Evolutionary conservation across 352 stramenopile species (phyloP).

Genomic region (Peronospora belbahrii): DNA sequence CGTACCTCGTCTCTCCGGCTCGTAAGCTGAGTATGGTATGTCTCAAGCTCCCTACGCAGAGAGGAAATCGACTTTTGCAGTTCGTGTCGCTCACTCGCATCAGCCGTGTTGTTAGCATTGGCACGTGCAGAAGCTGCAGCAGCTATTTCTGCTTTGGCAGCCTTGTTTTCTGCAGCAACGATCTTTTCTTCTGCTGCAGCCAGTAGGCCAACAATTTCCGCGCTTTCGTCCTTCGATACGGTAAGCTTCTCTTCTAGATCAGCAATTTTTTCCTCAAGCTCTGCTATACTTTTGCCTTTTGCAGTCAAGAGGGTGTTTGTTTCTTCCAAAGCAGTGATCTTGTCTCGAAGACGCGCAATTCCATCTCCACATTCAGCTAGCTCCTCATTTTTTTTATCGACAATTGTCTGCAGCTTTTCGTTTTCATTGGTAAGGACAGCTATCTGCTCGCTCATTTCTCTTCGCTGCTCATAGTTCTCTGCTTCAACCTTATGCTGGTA

Average conservation of each 20-base stretch:
- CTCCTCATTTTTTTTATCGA: conserved; percentile 16
- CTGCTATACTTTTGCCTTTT: conserved; percentile 10
- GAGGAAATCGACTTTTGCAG: conserved; percentile 18
- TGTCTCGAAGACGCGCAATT: conserved; percentile 13
- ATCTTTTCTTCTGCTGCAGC: conserved; percentile 21
- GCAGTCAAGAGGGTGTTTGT: not conserved
- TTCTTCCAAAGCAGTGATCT: conserved; percentile 11
- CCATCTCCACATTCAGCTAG: conserved; percentile 19
- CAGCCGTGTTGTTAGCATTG: conserved; percentile 1
- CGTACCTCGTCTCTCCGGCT: conserved; percentile 19
- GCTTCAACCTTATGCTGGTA: conserved; percentile 31
- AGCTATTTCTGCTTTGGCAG: conserved; percentile 16
- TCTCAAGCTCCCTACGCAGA: conserved; percentile 18
- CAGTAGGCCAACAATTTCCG: conserved; percentile 22
- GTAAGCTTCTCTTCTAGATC: conserved; percentile 19
- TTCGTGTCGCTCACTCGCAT: conserved; percentile 11
- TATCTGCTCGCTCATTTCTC: conserved; percentile 33
- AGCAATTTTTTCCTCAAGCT: conserved; percentile 12
- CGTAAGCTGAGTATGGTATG: conserved; percentile 6
- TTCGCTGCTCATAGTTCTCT: conserved; percentile 25
- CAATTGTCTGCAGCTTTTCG: conserved; percentile 13
- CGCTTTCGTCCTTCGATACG: conserved; percentile 23
- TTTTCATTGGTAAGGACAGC: conserved; percentile 23
- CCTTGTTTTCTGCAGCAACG: conserved; percentile 22
- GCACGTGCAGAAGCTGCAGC: conserved; percentile 10